Conservation (phyloP, 2,329 filamentous ascomycete species). For the Knufia petricola region DNA sequence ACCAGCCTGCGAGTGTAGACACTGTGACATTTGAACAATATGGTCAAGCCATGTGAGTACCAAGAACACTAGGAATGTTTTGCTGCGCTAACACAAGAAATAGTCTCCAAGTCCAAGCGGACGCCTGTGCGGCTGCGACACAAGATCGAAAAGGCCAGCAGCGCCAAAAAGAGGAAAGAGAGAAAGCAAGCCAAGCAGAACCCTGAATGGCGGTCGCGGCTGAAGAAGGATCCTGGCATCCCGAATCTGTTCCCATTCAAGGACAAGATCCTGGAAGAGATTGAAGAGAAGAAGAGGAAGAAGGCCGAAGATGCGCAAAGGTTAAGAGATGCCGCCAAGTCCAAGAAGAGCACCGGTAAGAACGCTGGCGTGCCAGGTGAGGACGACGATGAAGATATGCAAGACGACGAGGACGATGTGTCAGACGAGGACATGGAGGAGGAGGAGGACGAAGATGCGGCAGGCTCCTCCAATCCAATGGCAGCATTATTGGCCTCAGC, state of each 20-base stretch:
- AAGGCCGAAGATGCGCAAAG: slow-evolving; percentile 71
- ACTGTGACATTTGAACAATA: slow-evolving; percentile 9
- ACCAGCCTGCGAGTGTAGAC: not conserved
- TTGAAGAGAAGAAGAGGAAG: slow-evolving; percentile 73
- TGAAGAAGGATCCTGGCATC: slow-evolving; percentile 97
- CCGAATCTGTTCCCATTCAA: slow-evolving; percentile 98
- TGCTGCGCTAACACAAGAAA: slow-evolving; percentile 8
- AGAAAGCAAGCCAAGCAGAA: slow-evolving; percentile 84
- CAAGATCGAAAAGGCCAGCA: slow-evolving; percentile 90
- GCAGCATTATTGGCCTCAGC: slow-evolving; percentile 83
- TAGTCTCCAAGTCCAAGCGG: slow-evolving; percentile 93
- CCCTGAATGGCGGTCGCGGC: slow-evolving; percentile 85
- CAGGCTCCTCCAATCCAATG: slow-evolving; percentile 74
- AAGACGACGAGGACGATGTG: slow-evolving; percentile 39
- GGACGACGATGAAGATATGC: slow-evolving; percentile 37
- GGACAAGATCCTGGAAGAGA: slow-evolving; percentile 85
- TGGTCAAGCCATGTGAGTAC: slow-evolving; percentile 25
- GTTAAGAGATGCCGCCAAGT: slow-evolving; percentile 58
- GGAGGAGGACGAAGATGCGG: slow-evolving; percentile 49
- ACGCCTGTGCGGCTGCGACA: slow-evolving; percentile 78
- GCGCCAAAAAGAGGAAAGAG: slow-evolving; percentile 80
- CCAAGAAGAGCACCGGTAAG: slow-evolving; percentile 45
- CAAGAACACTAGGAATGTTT: not conserved
- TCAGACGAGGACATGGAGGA: slow-evolving; percentile 43
- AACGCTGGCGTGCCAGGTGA: slow-evolving; percentile 35